These are phyloP conservation scores for Nidula microcarpa DNA, from an alignment of 768 basidiomycete species.

Conservation along the genomic window DNA sequence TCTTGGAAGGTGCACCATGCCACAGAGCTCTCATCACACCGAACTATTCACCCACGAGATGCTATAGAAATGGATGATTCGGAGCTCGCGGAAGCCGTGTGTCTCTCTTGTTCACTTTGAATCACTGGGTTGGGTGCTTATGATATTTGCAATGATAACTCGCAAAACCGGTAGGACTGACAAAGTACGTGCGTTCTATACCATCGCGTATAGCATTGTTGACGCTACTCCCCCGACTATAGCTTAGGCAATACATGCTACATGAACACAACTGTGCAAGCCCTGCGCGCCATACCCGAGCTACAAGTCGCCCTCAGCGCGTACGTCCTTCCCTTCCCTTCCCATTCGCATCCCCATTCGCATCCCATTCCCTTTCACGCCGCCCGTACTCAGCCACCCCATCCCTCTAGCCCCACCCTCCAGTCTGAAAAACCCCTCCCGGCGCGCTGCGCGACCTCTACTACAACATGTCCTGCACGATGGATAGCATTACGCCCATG, in stretches of 20 bases:
- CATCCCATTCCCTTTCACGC: neutral
- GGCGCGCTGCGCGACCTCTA: constrained; percentile 68
- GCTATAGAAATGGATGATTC: constrained; percentile 80
- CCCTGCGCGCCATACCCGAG: constrained; percentile 90
- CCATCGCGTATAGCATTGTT: too few relatives aligned
- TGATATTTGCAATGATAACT: too few relatives aligned
- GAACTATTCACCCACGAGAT: neutral
- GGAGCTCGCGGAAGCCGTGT: constrained; percentile 76
- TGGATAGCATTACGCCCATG: constrained; percentile 69
- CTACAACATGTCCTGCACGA: constrained; percentile 66
- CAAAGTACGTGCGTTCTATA: constrained; percentile 46
- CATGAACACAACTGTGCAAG: constrained; percentile 94
- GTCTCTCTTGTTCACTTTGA: constrained; percentile 35
- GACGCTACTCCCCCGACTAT: constrained; percentile 1
- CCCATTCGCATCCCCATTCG: neutral
- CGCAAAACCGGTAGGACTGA: constrained; percentile 75
- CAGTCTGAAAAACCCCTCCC: constrained; percentile 40
- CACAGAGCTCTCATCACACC: constrained; percentile 6
- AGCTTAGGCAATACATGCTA: constrained; percentile 95
- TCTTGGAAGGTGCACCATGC: constrained; percentile 69
- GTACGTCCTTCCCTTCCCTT: constrained; percentile 28
- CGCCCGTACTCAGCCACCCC: neutral
- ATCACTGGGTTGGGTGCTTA: too few relatives aligned
- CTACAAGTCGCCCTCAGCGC: constrained; percentile 67
- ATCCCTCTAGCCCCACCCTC: constrained; percentile 25